These are phyloP conservation scores for Mucor indicus DNA, from an alignment of 371 early-diverging fungal genomes.

Conservation along the genomic window DNA sequence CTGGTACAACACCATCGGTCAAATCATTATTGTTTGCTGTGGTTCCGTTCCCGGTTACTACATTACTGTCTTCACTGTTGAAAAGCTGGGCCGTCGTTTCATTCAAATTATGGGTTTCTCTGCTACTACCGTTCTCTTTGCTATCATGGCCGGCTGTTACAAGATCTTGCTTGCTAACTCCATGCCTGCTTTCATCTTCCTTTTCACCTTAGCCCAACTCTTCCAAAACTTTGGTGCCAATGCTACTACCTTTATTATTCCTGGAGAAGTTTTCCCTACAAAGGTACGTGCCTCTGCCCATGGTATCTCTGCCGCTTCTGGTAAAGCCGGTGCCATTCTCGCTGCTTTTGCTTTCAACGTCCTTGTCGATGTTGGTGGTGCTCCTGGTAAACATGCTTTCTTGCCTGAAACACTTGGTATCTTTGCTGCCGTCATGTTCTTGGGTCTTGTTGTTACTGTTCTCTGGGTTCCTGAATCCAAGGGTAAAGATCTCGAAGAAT, in stretches of 20 bases:
- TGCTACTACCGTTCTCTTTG: conserved; percentile 69
- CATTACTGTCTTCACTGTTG: conserved; percentile 75
- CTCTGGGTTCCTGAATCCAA: conserved; percentile 56
- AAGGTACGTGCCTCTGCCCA: conserved; percentile 83
- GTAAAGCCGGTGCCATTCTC: conserved; percentile 80
- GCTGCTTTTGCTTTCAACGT: conserved; percentile 58
- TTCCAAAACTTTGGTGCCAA: conserved; percentile 94
- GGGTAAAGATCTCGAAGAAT: conserved; percentile 55
- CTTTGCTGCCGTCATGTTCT: conserved; percentile 67
- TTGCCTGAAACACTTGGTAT: conserved; percentile 65
- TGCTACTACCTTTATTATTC: conserved; percentile 86
- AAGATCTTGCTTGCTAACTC: conserved; percentile 50
- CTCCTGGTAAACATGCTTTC: conserved; percentile 55
- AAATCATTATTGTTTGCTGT: conserved; percentile 77
- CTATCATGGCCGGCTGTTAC: conserved; percentile 75
- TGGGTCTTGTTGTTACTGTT: conserved; percentile 54
- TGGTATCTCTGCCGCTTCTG: conserved; percentile 86
- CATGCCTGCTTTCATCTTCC: conserved; percentile 64
- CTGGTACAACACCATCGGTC: conserved; percentile 69
- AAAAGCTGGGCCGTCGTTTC: conserved; percentile 74
- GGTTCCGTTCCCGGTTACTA: conserved; percentile 92
- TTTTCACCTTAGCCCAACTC: conserved; percentile 76
- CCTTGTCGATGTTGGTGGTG: conserved; percentile 55
- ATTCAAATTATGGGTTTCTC: conserved; percentile 82
- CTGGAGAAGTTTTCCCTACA: conserved; percentile 91